Base-by-base conservation (phyloP, 1,284 basidiomycete genomes). In the Fomitopsis betulina region DNA sequence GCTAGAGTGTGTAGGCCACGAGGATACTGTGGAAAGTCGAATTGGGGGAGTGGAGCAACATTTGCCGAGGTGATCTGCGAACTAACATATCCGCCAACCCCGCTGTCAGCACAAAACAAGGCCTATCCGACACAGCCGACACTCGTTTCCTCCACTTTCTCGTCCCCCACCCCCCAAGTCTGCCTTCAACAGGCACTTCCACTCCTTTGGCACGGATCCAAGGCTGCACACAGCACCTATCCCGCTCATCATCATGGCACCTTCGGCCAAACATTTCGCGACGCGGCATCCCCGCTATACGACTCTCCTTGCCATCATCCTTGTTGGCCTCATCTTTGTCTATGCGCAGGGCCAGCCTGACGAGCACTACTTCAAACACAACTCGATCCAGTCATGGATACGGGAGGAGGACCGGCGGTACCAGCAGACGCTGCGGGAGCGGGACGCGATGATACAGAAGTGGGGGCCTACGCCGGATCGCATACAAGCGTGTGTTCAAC, bases 401-500 rank as follows among this genome's bases (percentile, higher is more conserved):
- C 51, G 38, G 5, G 63, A 67, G 33, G 66, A 66, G 53, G 66
- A 68, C 23, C 6, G 13, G 43, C 49, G 58, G 13, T 68, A 68
- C 54, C 40, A 54, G 19, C 33, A 58, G 45, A 55, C 60, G 10
- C 49, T 66, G 17, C 32, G 47, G 32, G 65, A 56, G 21, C 19
- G 66, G 15, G 61, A 65, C 33, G 60, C 32, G 12, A 58, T 68
- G 60, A 61, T 68, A 7, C 57, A 57, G 21, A 68, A 65, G 52
- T 68, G 64, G 64, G 66, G 66, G 17, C 66, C 66, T 17, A 63
- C 63, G 35, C 57, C 64, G 12, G 58, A 60, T 10, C 51, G 52
- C 35, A 62, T 68, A 13, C 54, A 49, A 32, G 54, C 66, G 66
- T 68, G 54, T 25, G 66, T 45, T 40, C 38, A 52, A 30, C 23